phyloP scores from a whole-genome alignment of 2,329 filamentous ascomycete genomes.

The Exophiala aquamarina region DNA sequence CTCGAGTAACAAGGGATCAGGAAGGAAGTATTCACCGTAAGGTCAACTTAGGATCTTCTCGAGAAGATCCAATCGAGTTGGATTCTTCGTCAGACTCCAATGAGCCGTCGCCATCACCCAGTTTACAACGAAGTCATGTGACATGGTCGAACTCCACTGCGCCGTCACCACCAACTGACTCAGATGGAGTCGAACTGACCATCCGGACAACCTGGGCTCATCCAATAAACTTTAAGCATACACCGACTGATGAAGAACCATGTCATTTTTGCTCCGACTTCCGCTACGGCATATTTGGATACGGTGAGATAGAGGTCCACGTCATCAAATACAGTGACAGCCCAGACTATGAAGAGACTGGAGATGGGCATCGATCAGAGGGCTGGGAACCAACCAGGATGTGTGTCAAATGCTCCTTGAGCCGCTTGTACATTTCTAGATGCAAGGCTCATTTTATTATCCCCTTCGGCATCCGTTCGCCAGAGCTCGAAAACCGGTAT shows the following conservation, averaged over 20 bases:
- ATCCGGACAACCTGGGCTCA: slow-evolving; percentile 26
- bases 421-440: slow-evolving; percentile 23
- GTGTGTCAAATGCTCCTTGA: slow-evolving; percentile 25
- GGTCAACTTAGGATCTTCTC: no score
- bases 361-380: slow-evolving; percentile 16
- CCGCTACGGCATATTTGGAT: slow-evolving; percentile 25
- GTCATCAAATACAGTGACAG: slow-evolving; percentile 15
- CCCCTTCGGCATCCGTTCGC: not conserved
- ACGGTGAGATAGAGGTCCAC: slow-evolving; percentile 12
- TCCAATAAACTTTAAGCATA: slow-evolving; percentile 26
- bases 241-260: not conserved
- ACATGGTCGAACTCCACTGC: no score
- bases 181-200: slow-evolving; percentile 4
- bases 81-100: not conserved
- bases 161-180: not conserved
- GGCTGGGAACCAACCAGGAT: slow-evolving; percentile 24
- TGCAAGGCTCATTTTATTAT: slow-evolving; percentile 18
- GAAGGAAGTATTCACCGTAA: not conserved
- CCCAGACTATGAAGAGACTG: slow-evolving; percentile 17
- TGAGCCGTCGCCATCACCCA: no score
- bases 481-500: slow-evolving; percentile 7
- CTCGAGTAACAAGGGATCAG: not conserved
- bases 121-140: no score
- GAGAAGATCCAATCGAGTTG: not conserved
- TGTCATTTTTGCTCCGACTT: slow-evolving; percentile 29